phyloP scores from a whole-genome alignment of 345 rosid genomes.

The Gossypium herbaceum region DNA sequence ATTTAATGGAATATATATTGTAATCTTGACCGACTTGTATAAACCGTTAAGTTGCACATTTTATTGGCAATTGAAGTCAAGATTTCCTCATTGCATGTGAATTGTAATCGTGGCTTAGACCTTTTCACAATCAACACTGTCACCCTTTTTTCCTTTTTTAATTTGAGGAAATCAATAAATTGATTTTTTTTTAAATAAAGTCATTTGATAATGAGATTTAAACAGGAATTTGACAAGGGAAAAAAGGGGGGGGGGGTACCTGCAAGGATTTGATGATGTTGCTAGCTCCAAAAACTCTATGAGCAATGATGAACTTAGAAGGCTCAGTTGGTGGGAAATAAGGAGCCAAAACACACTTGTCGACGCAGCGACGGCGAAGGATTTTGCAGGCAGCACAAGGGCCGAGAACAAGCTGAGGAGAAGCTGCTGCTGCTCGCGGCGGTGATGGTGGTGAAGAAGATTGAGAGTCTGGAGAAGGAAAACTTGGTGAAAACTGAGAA shows the following conservation, averaged over 20 bases:
- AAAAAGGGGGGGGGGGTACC: conserved; percentile 25
- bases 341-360: conserved; percentile 65
- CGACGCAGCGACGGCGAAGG: conserved; percentile 63
- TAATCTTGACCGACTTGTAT: neutral
- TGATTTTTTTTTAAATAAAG: neutral
- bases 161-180: neutral
- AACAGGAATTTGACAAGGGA: neutral
- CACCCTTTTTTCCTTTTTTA: neutral
- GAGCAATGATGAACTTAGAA: conserved; percentile 63
- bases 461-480: conserved; percentile 8
- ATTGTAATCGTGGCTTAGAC: neutral
- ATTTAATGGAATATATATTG: too few species aligned
- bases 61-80: neutral
- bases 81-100: neutral
- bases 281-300: conserved; percentile 62
- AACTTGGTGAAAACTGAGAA: conserved; percentile 11
- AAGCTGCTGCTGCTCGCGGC: neutral
- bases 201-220: neutral
- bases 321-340: conserved; percentile 74
- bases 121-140: neutral
- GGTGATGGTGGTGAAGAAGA: neutral
- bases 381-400: conserved; percentile 82
- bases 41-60: neutral
- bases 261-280: conserved; percentile 67
- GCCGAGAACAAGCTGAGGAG: conserved; percentile 32